Evolutionary conservation across 192 early-diverging fungal species (phyloP).

Genomic region (Martensiomyces pterosporus): DNA sequence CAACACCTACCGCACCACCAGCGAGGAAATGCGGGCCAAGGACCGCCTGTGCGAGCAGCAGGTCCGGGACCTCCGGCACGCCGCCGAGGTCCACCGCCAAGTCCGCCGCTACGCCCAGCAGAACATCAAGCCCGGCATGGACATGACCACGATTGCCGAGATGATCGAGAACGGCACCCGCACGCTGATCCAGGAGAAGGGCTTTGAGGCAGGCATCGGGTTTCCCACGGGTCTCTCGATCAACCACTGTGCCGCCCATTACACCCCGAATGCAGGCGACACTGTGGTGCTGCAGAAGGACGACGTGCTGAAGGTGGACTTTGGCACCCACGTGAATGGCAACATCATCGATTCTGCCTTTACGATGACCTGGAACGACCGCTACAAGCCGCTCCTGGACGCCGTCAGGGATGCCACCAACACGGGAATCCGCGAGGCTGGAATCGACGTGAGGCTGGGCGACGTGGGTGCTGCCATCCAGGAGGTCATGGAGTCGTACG

Average conservation of each 20-base stretch:
- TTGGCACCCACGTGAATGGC: constrained; percentile 91
- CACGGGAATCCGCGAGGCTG: constrained; percentile 90
- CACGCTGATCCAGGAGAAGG: constrained; percentile 81
- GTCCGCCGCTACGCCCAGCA: constrained; percentile 79
- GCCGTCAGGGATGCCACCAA: constrained; percentile 96
- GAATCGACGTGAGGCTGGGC: constrained; percentile 91
- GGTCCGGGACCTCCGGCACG: constrained; percentile 77
- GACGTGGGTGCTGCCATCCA: constrained; percentile 95
- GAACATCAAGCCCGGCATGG: constrained; percentile 90
- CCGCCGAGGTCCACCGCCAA: constrained; percentile 92
- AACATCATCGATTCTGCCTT: constrained; percentile 95
- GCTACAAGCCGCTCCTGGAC: constrained; percentile 77
- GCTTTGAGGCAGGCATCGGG: constrained; percentile 80
- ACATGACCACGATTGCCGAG: constrained; percentile 88
- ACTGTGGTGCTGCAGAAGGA: constrained; percentile 80
- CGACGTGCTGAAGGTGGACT: constrained; percentile 96
- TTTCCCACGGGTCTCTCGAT: constrained; percentile 94
- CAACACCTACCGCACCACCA: constrained; percentile 83
- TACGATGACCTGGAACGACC: constrained; percentile 87
- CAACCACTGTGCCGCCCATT: constrained; percentile 96
- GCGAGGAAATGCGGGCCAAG: constrained; percentile 85
- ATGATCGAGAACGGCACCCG: constrained; percentile 93
- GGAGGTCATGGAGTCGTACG: constrained; percentile 98
- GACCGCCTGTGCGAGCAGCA: constrained; percentile 71
- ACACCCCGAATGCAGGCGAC: constrained; percentile 96